Evolutionary conservation across 352 stramenopile genomes (phyloP), one percentile per base, ranked within the genome.

Genomic region (Pythium angustatum): DNA sequence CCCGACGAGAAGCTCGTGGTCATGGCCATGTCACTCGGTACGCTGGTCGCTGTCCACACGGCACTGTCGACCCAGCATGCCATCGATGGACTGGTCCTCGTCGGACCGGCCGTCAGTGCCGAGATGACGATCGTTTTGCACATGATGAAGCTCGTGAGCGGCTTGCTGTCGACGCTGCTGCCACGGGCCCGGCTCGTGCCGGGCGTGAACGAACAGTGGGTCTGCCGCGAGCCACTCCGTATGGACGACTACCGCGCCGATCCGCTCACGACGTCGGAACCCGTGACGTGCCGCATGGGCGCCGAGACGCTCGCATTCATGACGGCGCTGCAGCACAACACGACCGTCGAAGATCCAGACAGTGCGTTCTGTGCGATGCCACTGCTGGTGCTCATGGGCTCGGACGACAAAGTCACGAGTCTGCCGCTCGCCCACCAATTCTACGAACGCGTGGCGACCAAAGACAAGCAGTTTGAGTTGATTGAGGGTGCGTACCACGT

Each of bases 381-480:
- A 4, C 0, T 72, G 22, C 53, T 72, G 34, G 40, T 61, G 45
- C 4, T 72, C 9, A 67, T 68, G 60, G 65, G 65, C 36, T 41
- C 36, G 19, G 28, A 65, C 1, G 65, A 72, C 59, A 60, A 62
- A 34, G 59, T 72, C 3, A 68, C 58, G 30, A 72, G 48, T 58
- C 53, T 85, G 6, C 64, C 71, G 19, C 26, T 80, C n/a, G 79
- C 78, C 3, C 31, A 76, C 28, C 52, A 71, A 33, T 92, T 92
- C 43, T 76, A 78, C 51, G 57, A 50, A 7, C 71, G 76, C 15
- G 36, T 80, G 24, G 69, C 66, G 0, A 81, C 53, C 48, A 59
- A 33, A 4, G 80, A 90, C 75, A 92, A 92, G 64, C 67, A 78
- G 43, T 72, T 90, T 50, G 78, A 77, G 62, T 26, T 84, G 15